phyloP scores from a whole-genome alignment of 345 rosid species.

The Durio zibethinus region DNA sequence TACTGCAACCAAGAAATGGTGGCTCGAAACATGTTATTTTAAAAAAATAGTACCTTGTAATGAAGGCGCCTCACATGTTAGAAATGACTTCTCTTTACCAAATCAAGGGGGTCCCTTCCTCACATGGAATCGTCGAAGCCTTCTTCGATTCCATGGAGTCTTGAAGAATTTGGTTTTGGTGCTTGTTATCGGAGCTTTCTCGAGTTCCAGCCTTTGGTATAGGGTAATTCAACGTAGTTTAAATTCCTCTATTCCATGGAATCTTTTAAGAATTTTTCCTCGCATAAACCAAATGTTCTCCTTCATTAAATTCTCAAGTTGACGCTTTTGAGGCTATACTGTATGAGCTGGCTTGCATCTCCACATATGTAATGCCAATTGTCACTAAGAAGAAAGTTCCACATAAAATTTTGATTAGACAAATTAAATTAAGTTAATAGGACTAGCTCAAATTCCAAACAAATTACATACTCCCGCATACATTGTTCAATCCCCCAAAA shows the following conservation, averaged over 20 bases:
- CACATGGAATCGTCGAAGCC: not conserved
- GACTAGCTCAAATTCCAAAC: not conserved
- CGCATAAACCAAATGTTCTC: not conserved
- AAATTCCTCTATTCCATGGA: too few relatives aligned
- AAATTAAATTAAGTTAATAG: not conserved
- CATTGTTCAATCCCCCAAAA: not conserved
- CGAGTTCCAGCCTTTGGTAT: not conserved
- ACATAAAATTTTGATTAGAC: not conserved
- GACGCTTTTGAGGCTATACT: not conserved
- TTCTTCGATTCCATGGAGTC: too few relatives aligned
- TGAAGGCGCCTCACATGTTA: conserved; percentile 2
- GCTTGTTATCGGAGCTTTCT: not conserved
- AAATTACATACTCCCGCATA: not conserved
- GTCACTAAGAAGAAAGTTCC: not conserved
- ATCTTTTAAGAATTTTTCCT: too few relatives aligned
- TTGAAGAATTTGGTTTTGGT: not conserved
- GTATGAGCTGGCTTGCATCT: not conserved
- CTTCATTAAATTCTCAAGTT: not conserved
- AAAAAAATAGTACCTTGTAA: not conserved
- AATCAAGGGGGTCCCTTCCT: conserved; percentile 5
- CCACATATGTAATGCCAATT: not conserved
- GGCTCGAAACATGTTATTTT: not conserved
- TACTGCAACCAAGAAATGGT: not conserved
- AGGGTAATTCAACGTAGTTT: not conserved
- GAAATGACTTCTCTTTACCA: not conserved